A percentile compares a stretch with the other conserved stretches of the same genome.
Evolutionary conservation across 441 rosid species (phyloP).

Genomic region (Erodium texanum): DNA sequence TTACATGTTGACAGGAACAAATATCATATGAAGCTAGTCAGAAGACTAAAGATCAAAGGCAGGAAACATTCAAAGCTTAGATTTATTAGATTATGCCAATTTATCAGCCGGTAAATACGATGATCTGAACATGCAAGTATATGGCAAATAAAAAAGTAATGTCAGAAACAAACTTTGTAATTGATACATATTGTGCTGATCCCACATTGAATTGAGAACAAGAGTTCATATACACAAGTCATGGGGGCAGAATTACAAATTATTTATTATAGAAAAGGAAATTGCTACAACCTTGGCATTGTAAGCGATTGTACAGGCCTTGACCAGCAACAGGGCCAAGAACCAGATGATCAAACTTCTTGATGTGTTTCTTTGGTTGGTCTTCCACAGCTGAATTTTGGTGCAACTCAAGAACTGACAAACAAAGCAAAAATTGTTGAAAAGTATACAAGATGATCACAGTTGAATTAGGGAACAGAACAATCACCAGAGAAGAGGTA

Average conservation of each 20-base stretch:
- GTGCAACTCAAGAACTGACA: conserved; percentile 43
- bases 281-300: conserved; percentile 52
- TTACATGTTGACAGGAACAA: background rate
- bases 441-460: background rate
- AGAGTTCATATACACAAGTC: background rate
- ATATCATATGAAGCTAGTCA: too few relatives aligned
- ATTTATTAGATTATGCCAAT: too few relatives aligned
- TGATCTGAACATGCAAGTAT: too few relatives aligned
- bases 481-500: conserved; percentile 45
- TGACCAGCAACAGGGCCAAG: conserved; percentile 67
- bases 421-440: background rate
- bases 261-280: background rate
- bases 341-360: conserved; percentile 63
- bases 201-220: background rate
- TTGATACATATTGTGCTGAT: background rate
- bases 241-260: background rate
- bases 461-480: background rate
- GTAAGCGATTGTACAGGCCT: conserved; percentile 72
- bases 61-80: too few relatives aligned
- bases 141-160: too few relatives aligned
- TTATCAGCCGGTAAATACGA: too few relatives aligned
- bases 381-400: conserved; percentile 22
- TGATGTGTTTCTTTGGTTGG: conserved; percentile 28
- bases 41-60: too few relatives aligned
- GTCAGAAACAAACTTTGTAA: background rate